Evolutionary conservation across 192 early-diverging fungal genomes (phyloP).

Genomic region (Geosiphon pyriformis): DNA sequence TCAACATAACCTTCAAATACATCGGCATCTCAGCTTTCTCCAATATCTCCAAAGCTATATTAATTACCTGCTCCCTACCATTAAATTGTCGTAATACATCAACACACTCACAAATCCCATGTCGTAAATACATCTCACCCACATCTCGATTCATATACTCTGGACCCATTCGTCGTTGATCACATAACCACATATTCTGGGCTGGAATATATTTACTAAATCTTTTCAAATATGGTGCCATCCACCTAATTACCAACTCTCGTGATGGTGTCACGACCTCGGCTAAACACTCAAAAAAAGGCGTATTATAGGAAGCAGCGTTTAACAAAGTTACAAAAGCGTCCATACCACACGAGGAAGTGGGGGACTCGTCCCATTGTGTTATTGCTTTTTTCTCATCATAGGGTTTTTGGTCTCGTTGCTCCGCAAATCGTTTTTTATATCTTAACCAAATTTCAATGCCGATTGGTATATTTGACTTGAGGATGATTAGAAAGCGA

Average conservation of each 20-base stretch:
- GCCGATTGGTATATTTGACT: constrained; percentile 20
- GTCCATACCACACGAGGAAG: constrained; percentile 24
- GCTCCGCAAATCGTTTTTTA: constrained; percentile 21
- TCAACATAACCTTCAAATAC: constrained; percentile 26
- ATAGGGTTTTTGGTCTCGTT: constrained; percentile 1
- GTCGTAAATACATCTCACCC: constrained; percentile 22
- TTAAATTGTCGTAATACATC: constrained; percentile 26
- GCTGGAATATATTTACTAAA: constrained; percentile 25
- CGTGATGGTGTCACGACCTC: constrained; percentile 21
- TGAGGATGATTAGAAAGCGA: constrained; percentile 24
- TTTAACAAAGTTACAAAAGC: constrained; percentile 23
- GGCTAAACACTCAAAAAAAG: constrained; percentile 22
- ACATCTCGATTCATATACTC: constrained; percentile 26
- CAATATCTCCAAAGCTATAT: constrained; percentile 18
- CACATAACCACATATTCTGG: constrained; percentile 25
- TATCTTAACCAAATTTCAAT: constrained; percentile 18
- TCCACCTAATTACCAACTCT: constrained; percentile 23
- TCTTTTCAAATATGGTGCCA: constrained; percentile 20
- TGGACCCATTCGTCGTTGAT: constrained; percentile 24
- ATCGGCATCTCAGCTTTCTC: constrained; percentile 20
- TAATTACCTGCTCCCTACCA: constrained; percentile 22
- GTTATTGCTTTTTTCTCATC: background rate
- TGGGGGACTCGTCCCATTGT: constrained; percentile 20
- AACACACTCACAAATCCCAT: constrained; percentile 23
- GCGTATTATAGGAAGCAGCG: constrained; percentile 15